Percentiles rank a stretch among this genome's conserved stretches.
Conservation (phyloP, 768 basidiomycete species). For the Mycena pura region DNA sequence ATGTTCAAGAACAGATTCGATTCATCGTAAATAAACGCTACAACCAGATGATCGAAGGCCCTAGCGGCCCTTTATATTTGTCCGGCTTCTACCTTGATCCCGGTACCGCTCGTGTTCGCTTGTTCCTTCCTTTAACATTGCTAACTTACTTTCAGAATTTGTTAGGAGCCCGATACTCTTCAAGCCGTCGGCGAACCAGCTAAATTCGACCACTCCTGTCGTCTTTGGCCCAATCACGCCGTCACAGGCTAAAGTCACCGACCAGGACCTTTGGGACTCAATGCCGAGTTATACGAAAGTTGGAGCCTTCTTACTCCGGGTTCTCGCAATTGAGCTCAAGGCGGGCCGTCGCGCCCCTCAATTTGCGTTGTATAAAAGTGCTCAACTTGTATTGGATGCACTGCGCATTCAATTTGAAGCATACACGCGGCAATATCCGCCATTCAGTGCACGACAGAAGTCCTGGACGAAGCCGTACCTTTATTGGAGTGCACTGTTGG, state of each 20-base stretch:
- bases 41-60: constrained; percentile 29
- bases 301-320: neutral
- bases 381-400: neutral
- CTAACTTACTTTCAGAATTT: neutral
- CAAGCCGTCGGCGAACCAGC: neutral
- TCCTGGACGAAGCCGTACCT: neutral
- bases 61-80: constrained; percentile 27
- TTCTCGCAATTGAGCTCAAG: neutral
- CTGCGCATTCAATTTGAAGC: neutral
- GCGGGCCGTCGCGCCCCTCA: neutral
- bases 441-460: neutral
- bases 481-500: neutral
- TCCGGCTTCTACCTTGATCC: constrained; percentile 33
- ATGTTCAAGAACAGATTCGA: constrained; percentile 16
- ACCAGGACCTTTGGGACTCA: constrained; percentile 1
- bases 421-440: neutral
- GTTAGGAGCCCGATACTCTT: constrained; percentile 9
- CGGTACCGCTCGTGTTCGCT: constrained; percentile 12
- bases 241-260: neutral
- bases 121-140: no score
- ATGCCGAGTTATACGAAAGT: neutral
- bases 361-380: neutral
- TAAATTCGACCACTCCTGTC: neutral
- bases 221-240: neutral
- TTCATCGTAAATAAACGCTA: constrained; percentile 26